Percentiles rank a stretch among this genome's conserved stretches.
These are phyloP conservation scores for Entomortierella parvispora DNA, from an alignment of 192 early-diverging fungal species.

Conservation along the genomic window DNA sequence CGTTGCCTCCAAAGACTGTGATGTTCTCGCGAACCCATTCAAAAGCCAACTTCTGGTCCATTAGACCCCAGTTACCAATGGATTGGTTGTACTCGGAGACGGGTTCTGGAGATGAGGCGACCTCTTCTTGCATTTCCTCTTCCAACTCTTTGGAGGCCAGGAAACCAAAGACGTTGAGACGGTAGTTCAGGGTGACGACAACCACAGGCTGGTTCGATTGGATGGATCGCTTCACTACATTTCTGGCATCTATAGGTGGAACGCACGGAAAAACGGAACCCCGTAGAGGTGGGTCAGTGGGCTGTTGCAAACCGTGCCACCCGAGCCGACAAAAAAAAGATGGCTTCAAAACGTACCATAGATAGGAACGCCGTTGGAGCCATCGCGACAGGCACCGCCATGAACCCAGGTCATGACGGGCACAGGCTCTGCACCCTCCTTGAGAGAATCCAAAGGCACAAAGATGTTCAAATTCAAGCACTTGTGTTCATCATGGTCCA, in stretches of 20 bases:
- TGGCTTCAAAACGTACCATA: conserved; percentile 12
- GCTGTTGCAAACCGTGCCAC: not conserved
- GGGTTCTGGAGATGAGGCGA: not conserved
- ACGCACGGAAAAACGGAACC: not conserved
- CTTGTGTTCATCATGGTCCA: not conserved
- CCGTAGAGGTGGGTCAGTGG: too few relatives aligned
- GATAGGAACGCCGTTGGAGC: conserved; percentile 16
- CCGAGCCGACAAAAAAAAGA: too few relatives aligned
- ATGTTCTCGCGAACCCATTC: conserved; percentile 39
- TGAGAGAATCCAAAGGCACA: not conserved
- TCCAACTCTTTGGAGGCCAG: conserved; percentile 38
- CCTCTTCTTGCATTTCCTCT: conserved; percentile 23
- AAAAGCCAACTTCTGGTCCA: conserved; percentile 33
- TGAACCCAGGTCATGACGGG: too few relatives aligned
- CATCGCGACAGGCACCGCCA: conserved; percentile 19
- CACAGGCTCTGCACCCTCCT: too few relatives aligned
- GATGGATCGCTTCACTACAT: conserved; percentile 31
- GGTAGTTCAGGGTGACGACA: conserved; percentile 59
- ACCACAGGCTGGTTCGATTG: conserved; percentile 40
- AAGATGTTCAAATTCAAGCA: not conserved
- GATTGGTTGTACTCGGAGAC: conserved; percentile 19
- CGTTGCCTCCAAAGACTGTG: conserved; percentile 13
- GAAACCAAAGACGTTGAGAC: conserved; percentile 59
- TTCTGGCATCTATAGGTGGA: conserved; percentile 11
- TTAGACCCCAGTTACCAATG: conserved; percentile 38